Percentiles rank a stretch among this genome's conserved stretches.
Conservation (phyloP, 495 filamentous ascomycete genomes). For the Corynascus novoguineensis region DNA sequence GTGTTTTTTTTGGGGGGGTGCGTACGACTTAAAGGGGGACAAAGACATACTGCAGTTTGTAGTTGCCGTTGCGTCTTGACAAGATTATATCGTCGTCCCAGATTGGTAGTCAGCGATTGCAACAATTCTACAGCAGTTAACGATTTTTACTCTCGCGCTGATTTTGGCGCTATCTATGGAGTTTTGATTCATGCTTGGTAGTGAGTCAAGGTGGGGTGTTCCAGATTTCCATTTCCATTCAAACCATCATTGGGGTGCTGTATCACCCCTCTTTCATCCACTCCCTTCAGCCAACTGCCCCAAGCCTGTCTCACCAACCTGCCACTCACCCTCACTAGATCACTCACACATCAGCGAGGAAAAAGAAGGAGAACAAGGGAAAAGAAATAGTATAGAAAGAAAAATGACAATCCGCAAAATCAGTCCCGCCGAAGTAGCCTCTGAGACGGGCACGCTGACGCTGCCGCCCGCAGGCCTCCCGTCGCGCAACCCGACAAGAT, state of each 20-base stretch:
- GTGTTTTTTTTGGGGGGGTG: not conserved
- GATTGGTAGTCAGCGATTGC: constrained; percentile 6
- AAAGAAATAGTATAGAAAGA: not conserved
- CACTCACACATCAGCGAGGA: not conserved
- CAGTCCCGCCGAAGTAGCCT: not conserved
- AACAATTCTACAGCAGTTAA: not conserved
- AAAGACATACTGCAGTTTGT: not conserved
- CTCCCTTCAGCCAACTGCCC: not conserved
- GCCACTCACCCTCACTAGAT: not conserved
- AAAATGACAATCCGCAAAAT: constrained; percentile 11
- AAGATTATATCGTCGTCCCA: constrained; percentile 3
- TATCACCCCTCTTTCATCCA: not conserved
- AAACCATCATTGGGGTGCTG: not conserved
- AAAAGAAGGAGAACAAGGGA: not conserved
- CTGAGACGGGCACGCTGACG: not conserved
- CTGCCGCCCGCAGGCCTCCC: constrained; percentile 44
- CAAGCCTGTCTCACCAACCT: not conserved
- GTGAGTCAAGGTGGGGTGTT: constrained; percentile 2
- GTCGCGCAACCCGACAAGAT: constrained; percentile 50
- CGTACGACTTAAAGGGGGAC: not conserved
- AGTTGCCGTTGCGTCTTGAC: not conserved
- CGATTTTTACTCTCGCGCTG: not conserved
- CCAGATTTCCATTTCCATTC: not conserved
- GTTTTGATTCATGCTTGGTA: not conserved
- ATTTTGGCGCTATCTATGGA: not conserved